phyloP scores from a whole-genome alignment of 495 filamentous ascomycete species.

The Penicillium salamii region DNA sequence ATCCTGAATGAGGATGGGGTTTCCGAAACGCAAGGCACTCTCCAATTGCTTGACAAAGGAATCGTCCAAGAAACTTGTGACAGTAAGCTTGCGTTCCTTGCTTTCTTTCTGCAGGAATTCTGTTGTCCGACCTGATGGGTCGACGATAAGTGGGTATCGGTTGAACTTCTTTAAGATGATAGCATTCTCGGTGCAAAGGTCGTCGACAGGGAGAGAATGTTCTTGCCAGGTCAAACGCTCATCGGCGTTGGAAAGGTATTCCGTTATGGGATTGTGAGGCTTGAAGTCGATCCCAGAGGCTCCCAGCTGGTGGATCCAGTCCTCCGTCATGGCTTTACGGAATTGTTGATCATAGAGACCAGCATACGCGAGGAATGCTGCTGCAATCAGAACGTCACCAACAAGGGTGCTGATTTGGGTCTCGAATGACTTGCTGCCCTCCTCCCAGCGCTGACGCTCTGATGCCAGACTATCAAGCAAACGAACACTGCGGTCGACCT shows the following conservation, averaged over 20 bases:
- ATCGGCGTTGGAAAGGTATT: slow-evolving; percentile 95
- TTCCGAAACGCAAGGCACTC: slow-evolving; percentile 94
- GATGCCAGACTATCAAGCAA: slow-evolving; percentile 92
- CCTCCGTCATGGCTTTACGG: slow-evolving; percentile 94
- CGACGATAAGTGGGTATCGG: slow-evolving; percentile 96
- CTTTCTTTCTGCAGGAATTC: slow-evolving; percentile 94
- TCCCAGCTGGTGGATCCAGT: slow-evolving; percentile 89
- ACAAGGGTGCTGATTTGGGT: slow-evolving; percentile 96
- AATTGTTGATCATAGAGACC: slow-evolving; percentile 98
- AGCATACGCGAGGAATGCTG: slow-evolving; percentile 96
- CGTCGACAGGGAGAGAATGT: slow-evolving; percentile 94
- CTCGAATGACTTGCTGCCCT: slow-evolving; percentile 95
- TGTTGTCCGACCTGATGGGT: slow-evolving; percentile 88
- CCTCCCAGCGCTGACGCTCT: slow-evolving; percentile 90
- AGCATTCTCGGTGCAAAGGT: slow-evolving; percentile 97
- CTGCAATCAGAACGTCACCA: slow-evolving; percentile 90
- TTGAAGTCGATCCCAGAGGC: slow-evolving; percentile 91
- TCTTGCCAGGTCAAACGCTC: slow-evolving; percentile 93
- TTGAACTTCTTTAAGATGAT: slow-evolving; percentile 98
- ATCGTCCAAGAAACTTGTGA: slow-evolving; percentile 97
- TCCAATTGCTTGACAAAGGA: slow-evolving; percentile 98
- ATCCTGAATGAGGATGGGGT: slow-evolving; percentile 97
- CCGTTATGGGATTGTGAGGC: slow-evolving; percentile 87
- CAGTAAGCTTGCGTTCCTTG: slow-evolving; percentile 88
- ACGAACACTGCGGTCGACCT: slow-evolving; percentile 93